Evolutionary conservation across 1,139 yeast species (phyloP), one percentile per base, ranked within the genome.

Genomic region (Suhomyces atakaporum): DNA sequence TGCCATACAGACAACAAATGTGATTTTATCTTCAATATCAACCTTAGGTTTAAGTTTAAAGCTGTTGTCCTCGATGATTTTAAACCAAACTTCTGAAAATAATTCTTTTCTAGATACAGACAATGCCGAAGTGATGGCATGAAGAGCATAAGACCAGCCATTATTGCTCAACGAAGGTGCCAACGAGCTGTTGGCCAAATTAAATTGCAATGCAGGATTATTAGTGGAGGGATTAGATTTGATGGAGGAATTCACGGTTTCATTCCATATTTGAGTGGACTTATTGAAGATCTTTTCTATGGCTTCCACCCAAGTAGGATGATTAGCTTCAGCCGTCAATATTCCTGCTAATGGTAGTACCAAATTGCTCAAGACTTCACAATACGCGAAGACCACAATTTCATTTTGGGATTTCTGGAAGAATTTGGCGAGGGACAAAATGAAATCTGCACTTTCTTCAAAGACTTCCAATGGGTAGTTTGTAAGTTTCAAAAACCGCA

Each of bases 241-340:
- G 8, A 36, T 10, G 12, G 26, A 5, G 6, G 15, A 27, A 33
- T 29, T 35, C 2, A 42, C 30, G 11, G 45, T 30, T 13, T 50
- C 52, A 29, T 51, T 51, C 74, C 74, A 69, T 18, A 70, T 58
- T 22, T 54, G 51, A 21, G 49, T 47, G 2, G 84, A 79, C 40
- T 75, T 75, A 10, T 73, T 60, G 54, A 76, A 84, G 2, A 89
- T 76, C 13, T 68, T 62, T 22, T 76, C 77, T 37, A 88, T 76
- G 0, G 96, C 94, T 34, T 81, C 85, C 0, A 84, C 82, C 99
- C 98, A 94, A 1, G 85, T 80, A 3, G 98, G 98, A 58, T 89
- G 95, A 53, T 94, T 92, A 1, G 89, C 89, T 57, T 94, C 99
- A 0, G 97, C 98, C 0, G 97, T 87, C 23, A 90, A 73, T 2